phyloP scores from a whole-genome alignment of 805 yeast genomes.

The Wickerhamomyces kurtzmanii region DNA sequence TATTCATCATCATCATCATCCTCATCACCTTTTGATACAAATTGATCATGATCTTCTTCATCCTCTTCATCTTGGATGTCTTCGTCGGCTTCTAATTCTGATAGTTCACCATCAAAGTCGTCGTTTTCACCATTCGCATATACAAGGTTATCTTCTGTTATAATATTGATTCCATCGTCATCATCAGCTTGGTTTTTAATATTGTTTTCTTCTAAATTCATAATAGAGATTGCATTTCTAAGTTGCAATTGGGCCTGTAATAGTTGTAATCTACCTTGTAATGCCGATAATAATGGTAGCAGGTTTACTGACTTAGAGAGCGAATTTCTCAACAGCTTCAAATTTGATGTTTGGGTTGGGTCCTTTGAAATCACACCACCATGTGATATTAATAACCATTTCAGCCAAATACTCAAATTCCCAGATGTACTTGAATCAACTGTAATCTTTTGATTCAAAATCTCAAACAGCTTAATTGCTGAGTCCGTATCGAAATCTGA shows the following conservation, averaged over 20 bases:
- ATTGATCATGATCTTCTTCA: conserved; percentile 11
- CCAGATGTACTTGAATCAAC: conserved; percentile 32
- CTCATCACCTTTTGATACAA: too few relatives aligned
- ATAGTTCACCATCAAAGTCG: conserved; percentile 28
- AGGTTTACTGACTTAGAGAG: conserved; percentile 45
- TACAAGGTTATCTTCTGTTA: conserved; percentile 22
- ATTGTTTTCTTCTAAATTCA: conserved; percentile 25
- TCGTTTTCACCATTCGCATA: conserved; percentile 36
- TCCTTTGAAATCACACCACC: conserved; percentile 26
- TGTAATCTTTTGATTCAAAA: conserved; percentile 35
- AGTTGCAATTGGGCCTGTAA: conserved; percentile 66
- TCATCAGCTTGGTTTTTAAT: conserved; percentile 17
- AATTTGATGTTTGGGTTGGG: too few relatives aligned
- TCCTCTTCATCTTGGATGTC: conserved; percentile 16
- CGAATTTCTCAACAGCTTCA: conserved; percentile 48
- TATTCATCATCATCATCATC: not conserved
- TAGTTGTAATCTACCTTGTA: conserved; percentile 81
- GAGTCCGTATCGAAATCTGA: conserved; percentile 26
- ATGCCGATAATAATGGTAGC: conserved; percentile 60
- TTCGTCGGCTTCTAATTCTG: conserved; percentile 12
- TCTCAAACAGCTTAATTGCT: conserved; percentile 33
- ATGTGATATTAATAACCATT: conserved; percentile 66
- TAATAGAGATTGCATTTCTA: conserved; percentile 40
- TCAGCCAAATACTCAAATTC: conserved; percentile 52
- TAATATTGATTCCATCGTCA: conserved; percentile 15